These are phyloP conservation scores for Phaseolus coccineus DNA, from an alignment of 331 rosid species.

Conservation along the genomic window DNA sequence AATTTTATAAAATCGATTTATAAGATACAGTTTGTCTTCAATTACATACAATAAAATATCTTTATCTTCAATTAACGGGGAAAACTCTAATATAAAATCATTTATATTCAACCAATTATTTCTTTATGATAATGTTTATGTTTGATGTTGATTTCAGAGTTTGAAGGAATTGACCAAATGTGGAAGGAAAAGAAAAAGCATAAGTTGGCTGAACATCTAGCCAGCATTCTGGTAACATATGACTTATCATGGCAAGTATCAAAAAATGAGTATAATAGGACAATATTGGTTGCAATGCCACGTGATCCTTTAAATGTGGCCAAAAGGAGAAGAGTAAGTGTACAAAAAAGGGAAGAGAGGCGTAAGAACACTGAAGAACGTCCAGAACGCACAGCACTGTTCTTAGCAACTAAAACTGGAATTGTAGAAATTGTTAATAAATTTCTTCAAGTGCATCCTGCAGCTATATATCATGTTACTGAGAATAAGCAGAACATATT, in stretches of 20 bases:
- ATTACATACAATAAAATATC: too few relatives aligned
- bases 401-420: constrained; percentile 39
- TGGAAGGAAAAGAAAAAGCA: constrained; percentile 29
- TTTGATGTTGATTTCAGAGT: neutral
- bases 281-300: neutral
- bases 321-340: constrained; percentile 9
- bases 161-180: neutral
- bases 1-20: too few relatives aligned
- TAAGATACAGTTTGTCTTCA: too few relatives aligned
- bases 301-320: neutral
- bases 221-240: neutral
- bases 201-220: neutral
- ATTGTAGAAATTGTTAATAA: constrained; percentile 37
- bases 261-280: rapidly evolving
- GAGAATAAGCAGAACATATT: neutral
- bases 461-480: constrained; percentile 18
- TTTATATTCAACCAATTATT: neutral
- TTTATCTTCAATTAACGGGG: too few relatives aligned
- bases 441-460: constrained; percentile 4
- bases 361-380: neutral
- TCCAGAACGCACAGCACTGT: constrained; percentile 3
- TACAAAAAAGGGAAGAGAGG: neutral
- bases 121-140: neutral
- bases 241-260: constrained; percentile 30
- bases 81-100: too few relatives aligned